Evolutionary conservation across 345 rosid genomes (phyloP), one percentile per base, ranked within the genome.

Genomic region (Gossypium mustelinum): DNA sequence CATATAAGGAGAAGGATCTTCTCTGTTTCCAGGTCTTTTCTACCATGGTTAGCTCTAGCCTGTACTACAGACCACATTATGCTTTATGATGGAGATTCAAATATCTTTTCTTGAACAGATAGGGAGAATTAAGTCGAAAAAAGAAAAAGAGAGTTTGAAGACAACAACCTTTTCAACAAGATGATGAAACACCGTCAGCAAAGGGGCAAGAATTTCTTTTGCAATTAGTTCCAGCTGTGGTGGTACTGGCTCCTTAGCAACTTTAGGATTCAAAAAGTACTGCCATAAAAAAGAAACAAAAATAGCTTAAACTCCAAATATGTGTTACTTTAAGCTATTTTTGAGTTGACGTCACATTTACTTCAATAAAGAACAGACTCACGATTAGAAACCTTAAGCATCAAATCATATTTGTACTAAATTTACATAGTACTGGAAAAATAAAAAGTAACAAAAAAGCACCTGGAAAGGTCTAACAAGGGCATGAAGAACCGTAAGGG

Each of bases 391-490:
- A 78, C 4, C 24, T 29, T 9, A 73, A 13, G 22, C 48, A 73
- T 14, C 52, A 41, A 57, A 73, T 12, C 43, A 27, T 50, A 16
- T 27, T 50, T 27, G 16, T 34, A 27, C 39, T 24, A 29, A 61
- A 3, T 27, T 61, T 61, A 13, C 44, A 51, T 24, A 12, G 59
- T 16, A 9, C 2, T 51, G 22, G 43, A 64, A 64, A 34, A 34
- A 34, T 34, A 24, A 64, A 64, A 62, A 17, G n/a, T 11, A 48
- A 11, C 43, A 51, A 16, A 51, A 69, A 41, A 44, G 64, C 76
- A 93, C 98, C 94, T 93, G 94, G 77, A 93, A 93, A 82, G 97
- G 98, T 77, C 88, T 88, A 69, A 90, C 70, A 67, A 88, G 85
- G 16, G 90, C 80, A n/a, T 86, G 93, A 68, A 93, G 90, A 58